Evolutionary conservation across 768 basidiomycete genomes (phyloP).

Genomic region (button mushroom (Agaricus bisporus)): DNA sequence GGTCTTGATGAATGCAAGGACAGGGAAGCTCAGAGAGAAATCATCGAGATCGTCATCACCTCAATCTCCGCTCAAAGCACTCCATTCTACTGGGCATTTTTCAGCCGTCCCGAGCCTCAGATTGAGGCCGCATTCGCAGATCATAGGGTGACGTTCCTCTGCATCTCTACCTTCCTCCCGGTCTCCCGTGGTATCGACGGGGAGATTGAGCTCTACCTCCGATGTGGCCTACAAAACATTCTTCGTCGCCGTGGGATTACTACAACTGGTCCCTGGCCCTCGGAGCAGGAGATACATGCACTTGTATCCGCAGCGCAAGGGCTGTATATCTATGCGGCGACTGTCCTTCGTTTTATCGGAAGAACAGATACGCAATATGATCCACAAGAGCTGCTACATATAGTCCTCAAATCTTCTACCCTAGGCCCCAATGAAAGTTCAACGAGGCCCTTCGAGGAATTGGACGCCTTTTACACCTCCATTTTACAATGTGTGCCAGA

Average conservation of each 20-base stretch:
- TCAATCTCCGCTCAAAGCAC: not conserved
- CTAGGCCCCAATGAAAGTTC: not conserved
- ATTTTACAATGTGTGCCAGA: not conserved
- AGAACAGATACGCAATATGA: constrained; percentile 6
- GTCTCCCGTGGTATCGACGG: not conserved
- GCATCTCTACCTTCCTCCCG: not conserved
- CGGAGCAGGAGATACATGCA: no score
- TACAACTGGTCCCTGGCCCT: no score
- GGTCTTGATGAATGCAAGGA: constrained; percentile 2
- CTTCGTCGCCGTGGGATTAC: no score
- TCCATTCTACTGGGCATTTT: not conserved
- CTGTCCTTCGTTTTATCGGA: not conserved
- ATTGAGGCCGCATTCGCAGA: not conserved
- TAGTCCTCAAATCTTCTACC: constrained; percentile 14
- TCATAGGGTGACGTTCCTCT: not conserved
- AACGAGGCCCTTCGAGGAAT: constrained; percentile 6
- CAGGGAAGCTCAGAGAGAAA: not conserved
- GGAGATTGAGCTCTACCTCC: no score
- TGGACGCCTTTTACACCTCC: constrained; percentile 14
- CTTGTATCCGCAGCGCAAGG: no score
- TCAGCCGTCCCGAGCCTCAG: not conserved
- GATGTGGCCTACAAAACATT: no score
- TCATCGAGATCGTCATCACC: not conserved
- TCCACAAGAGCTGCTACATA: constrained; percentile 1
- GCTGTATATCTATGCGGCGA: no score